Evolutionary conservation across 2,329 filamentous ascomycete species (phyloP), one percentile per base, ranked within the genome.

Genomic region (Penicillium sclerotiorum): DNA sequence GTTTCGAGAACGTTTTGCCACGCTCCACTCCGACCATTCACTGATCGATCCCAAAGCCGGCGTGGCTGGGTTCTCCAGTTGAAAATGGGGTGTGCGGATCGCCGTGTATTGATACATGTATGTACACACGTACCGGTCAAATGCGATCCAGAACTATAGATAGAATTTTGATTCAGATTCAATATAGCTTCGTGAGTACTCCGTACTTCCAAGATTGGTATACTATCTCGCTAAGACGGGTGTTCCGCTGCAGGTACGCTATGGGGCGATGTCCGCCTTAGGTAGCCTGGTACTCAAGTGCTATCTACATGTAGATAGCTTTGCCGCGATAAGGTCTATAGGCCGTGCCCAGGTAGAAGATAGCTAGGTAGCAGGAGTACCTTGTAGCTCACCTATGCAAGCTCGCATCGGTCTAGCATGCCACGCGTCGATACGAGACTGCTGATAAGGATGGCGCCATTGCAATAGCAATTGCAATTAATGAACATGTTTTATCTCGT

Each of bases 1-100:
- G 49, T 56, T 62, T 66, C 62, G 58, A 67, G 62, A 62, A 63
- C 53, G 52, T 60, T 65, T 66, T 64, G 66, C 66, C 66, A 68
- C 66, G 64, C 59, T 62, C 64, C 58, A 63, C 65, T 50, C n/a
- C 15, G 48, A 39, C 36, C 49, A 42, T 50, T 46, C 48, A 50
- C 45, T 47, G 55, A 56, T 53, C 38, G 50, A 52, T 45, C 32
- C 40, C 44, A 48, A 33, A 40, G 20, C 48, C 39, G 48, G 32
- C 28, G 45, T 59, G 57, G 50, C 55, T 54, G 55, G 53, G 43
- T 49, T 44, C 49, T 55, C 54, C 51, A 57, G 46, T 45, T 41
- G n/a, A 21, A 37, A 40, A 57, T 50, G 47, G 49, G 43, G 48
- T 47, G 30, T 47, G 52, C 52, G 52, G 52, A 55, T 30, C 50